Conservation (phyloP, 352 stramenopile genomes). For the Bremia lactucae region DNA sequence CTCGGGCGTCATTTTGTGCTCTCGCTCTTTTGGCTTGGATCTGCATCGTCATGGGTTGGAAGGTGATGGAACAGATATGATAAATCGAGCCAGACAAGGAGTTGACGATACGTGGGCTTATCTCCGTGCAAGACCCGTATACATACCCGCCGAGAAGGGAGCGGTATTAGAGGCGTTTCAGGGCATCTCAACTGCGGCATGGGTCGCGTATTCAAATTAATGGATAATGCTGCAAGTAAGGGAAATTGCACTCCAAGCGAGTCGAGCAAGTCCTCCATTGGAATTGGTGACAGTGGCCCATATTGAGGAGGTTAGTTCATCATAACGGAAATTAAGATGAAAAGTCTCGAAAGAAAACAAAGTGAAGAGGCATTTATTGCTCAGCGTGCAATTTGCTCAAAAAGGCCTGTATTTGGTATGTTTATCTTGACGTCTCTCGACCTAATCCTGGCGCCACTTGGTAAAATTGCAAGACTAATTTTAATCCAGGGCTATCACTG, state of each 20-base stretch:
- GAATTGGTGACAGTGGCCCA: too few species aligned
- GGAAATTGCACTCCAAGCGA: too few species aligned
- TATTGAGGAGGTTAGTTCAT: too few species aligned
- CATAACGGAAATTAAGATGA: neutral
- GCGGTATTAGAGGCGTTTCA: conserved; percentile 82
- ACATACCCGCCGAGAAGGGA: conserved; percentile 88
- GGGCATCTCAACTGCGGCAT: conserved; percentile 86
- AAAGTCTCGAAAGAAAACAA: too few species aligned
- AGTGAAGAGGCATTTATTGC: too few species aligned
- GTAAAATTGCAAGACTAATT: conserved; percentile 10
- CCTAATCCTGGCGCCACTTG: conserved; percentile 55
- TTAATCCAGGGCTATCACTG: too few species aligned
- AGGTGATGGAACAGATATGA: conserved; percentile 19
- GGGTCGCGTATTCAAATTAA: conserved; percentile 63
- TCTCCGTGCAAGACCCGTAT: conserved; percentile 71
- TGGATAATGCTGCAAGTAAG: conserved; percentile 46
- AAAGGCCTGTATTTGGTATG: conserved; percentile 85
- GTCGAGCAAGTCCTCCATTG: too few species aligned
- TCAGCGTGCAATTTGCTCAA: conserved; percentile 52
- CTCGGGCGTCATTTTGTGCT: conserved; percentile 86
- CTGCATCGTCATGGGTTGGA: conserved; percentile 67
- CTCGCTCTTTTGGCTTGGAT: conserved; percentile 81
- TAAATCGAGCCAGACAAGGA: too few species aligned
- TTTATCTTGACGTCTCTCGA: conserved; percentile 85
- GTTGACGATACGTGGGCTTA: neutral